A percentile compares a stretch with the other conserved stretches of the same genome.
Evolutionary conservation across 805 yeast genomes (phyloP).

Genomic region (Zygosaccharomyces bisporus): DNA sequence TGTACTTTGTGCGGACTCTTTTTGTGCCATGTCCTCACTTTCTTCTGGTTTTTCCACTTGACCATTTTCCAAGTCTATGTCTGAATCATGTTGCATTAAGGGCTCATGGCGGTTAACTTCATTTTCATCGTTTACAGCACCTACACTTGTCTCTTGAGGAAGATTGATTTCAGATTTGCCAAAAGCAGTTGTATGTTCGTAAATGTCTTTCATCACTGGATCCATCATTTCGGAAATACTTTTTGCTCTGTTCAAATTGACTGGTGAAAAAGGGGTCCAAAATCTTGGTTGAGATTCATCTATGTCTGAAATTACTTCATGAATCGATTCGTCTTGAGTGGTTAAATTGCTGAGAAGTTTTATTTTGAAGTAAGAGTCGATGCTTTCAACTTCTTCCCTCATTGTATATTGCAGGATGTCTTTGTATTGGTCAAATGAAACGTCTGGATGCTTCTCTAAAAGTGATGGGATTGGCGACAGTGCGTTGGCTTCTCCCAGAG

Average conservation of each 20-base stretch:
- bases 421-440: slow-evolving; percentile 22
- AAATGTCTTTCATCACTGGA: slow-evolving; percentile 25
- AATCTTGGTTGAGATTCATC: slow-evolving; percentile 7
- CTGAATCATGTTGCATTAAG: not conserved
- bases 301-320: not conserved
- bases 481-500: slow-evolving; percentile 10
- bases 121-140: not conserved
- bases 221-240: slow-evolving; percentile 18
- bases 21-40: not conserved
- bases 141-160: not conserved
- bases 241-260: slow-evolving; percentile 15
- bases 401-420: slow-evolving; percentile 19
- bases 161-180: not conserved
- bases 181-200: slow-evolving; percentile 18
- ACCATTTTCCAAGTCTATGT: not conserved
- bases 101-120: not conserved
- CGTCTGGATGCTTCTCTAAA: slow-evolving; percentile 20
- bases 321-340: not conserved
- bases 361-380: slow-evolving; percentile 23
- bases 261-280: slow-evolving; percentile 29
- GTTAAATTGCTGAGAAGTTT: slow-evolving; percentile 12
- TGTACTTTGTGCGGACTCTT: not conserved
- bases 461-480: slow-evolving; percentile 39
- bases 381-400: slow-evolving; percentile 11
- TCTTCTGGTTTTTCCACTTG: slow-evolving; percentile 3